A percentile compares a stretch with the other conserved stretches of the same genome.
Conservation (phyloP, 2,329 filamentous ascomycete species). For the Furcasterigmium sp. region DNA sequence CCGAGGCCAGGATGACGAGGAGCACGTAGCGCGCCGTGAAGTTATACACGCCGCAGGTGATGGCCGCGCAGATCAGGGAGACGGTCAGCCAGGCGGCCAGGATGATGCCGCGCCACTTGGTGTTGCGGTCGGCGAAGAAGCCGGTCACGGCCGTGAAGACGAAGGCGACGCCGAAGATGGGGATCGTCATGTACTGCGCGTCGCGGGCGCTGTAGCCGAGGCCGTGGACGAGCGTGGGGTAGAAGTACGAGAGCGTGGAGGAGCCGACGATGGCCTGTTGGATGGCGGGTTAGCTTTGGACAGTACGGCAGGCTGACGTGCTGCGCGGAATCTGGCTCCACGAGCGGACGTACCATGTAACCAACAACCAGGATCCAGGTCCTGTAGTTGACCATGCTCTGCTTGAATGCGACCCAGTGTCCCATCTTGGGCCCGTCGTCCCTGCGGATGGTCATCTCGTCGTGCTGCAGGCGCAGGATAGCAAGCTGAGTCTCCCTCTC, state of each 20-base stretch:
- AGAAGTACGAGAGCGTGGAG: conserved; percentile 26
- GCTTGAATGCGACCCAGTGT: conserved; percentile 11
- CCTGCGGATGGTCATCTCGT: conserved; percentile 55
- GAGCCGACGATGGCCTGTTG: conserved; percentile 24
- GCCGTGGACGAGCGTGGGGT: conserved; percentile 24
- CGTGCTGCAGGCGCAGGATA: conserved; percentile 52
- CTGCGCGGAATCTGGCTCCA: no score
- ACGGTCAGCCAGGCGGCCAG: conserved; percentile 42
- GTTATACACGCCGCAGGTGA: conserved; percentile 42
- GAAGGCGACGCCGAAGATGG: conserved; percentile 49
- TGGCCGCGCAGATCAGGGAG: conserved; percentile 29
- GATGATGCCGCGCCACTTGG: conserved; percentile 37
- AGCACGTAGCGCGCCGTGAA: conserved; percentile 47
- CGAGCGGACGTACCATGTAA: conserved; percentile 33
- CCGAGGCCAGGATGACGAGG: conserved; percentile 49
- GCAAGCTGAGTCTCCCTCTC: conserved; percentile 56
- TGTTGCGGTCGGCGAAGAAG: conserved; percentile 39
- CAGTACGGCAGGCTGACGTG: no score
- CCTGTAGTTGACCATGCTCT: conserved; percentile 29
- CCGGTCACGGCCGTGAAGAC: conserved; percentile 41
- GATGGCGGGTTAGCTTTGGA: no score
- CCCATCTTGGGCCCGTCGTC: conserved; percentile 55
- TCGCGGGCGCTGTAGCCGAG: conserved; percentile 22
- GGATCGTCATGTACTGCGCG: conserved; percentile 34
- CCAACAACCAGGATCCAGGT: conserved; percentile 33